phyloP scores from a whole-genome alignment of 179 eudicot genomes.

The Patellifolia procumbens region DNA sequence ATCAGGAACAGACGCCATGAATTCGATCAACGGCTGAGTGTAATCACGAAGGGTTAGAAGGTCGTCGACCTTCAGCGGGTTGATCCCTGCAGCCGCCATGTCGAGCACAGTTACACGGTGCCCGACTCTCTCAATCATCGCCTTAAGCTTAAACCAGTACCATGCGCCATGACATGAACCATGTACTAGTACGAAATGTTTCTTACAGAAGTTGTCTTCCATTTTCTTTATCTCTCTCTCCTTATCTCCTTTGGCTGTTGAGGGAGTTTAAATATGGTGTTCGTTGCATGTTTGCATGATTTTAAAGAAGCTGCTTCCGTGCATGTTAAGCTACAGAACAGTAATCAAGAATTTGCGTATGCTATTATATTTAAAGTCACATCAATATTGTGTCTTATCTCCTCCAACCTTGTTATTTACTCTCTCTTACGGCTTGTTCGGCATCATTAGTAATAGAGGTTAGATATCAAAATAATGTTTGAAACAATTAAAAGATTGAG shows the following conservation, averaged over 20 bases:
- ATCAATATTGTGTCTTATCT: too few species aligned
- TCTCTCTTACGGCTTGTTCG: too few species aligned
- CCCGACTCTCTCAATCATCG: constrained; percentile 34
- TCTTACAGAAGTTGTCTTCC: background rate
- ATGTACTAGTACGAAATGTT: constrained; percentile 51
- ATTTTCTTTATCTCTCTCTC: background rate
- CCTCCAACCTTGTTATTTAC: background rate
- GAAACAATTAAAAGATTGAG: too few species aligned
- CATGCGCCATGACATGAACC: constrained; percentile 54
- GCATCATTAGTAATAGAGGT: too few species aligned
- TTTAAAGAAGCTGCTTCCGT: background rate
- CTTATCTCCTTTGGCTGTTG: background rate
- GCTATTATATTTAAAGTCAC: too few species aligned
- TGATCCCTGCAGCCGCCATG: constrained; percentile 37
- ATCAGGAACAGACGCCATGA: constrained; percentile 28
- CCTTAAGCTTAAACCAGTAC: constrained; percentile 48
- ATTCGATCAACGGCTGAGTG: constrained; percentile 31
- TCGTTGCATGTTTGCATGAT: background rate
- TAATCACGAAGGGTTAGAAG: constrained; percentile 29
- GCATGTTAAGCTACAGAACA: background rate
- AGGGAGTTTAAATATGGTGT: background rate
- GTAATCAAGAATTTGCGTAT: too few species aligned
- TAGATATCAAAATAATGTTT: too few species aligned
- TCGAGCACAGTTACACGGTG: constrained; percentile 41
- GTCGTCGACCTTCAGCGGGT: constrained; percentile 25